These are phyloP conservation scores for Leptographium procerum DNA, from an alignment of 2,329 filamentous ascomycete genomes.

Conservation along the genomic window DNA sequence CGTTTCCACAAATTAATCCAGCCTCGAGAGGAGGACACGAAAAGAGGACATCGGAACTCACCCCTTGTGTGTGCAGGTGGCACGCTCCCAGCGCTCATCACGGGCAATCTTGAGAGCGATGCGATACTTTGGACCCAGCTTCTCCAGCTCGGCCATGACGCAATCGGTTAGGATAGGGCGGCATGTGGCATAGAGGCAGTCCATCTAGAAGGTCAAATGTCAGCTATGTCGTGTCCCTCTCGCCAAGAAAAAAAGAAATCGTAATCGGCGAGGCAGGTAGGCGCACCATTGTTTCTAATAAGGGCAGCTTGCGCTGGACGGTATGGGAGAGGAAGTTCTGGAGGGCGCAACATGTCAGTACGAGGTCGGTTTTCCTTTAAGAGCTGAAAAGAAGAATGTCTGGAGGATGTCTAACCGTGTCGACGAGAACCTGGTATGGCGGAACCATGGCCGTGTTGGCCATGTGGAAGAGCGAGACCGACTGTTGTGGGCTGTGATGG, in stretches of 20 bases:
- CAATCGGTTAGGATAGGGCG: constrained; percentile 76
- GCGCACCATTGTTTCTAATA: constrained; percentile 63
- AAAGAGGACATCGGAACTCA: neutral
- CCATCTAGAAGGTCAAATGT: constrained; percentile 54
- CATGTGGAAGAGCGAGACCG: constrained; percentile 15
- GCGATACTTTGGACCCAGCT: constrained; percentile 78
- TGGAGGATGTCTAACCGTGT: constrained; percentile 11
- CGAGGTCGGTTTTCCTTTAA: neutral
- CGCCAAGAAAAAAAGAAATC: constrained; percentile 3
- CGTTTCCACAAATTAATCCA: neutral
- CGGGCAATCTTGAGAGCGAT: constrained; percentile 76
- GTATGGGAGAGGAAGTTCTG: constrained; percentile 79
- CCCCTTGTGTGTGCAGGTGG: constrained; percentile 86
- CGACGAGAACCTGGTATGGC: constrained; percentile 15
- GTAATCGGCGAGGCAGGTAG: constrained; percentile 32
- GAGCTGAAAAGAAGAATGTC: neutral
- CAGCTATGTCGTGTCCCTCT: neutral
- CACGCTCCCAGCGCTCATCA: constrained; percentile 76
- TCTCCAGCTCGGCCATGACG: constrained; percentile 72
- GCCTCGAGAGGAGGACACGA: neutral
- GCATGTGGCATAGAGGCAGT: constrained; percentile 84
- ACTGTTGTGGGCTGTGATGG: constrained; percentile 12
- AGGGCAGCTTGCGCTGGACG: constrained; percentile 73
- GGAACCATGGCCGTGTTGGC: constrained; percentile 15
- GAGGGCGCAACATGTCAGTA: neutral